Percentiles rank a stretch among this genome's conserved stretches.
These are phyloP conservation scores for Begonia peltatifolia DNA, from an alignment of 306 rosid genomes.

Conservation along the genomic window DNA sequence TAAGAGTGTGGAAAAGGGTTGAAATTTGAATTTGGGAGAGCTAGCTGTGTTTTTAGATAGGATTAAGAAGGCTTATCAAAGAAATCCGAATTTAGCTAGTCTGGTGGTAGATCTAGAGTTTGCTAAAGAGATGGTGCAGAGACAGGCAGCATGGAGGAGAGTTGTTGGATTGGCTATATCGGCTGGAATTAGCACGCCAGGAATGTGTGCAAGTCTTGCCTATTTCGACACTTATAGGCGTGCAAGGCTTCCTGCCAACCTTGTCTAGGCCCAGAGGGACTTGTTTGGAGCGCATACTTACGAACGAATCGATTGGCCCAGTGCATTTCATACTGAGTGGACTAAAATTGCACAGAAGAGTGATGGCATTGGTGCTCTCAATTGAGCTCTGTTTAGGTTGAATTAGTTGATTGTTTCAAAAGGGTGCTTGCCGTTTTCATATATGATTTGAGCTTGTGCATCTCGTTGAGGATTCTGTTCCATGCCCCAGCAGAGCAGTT, in stretches of 20 bases:
- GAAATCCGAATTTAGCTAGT: constrained; percentile 66
- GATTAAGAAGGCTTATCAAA: constrained; percentile 86
- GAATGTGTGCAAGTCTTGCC: constrained; percentile 94
- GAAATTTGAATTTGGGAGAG: constrained; percentile 82
- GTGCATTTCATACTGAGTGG: constrained; percentile 87
- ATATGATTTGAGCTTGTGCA: constrained; percentile 16
- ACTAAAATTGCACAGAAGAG: constrained; percentile 64
- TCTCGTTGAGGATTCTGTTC: constrained; percentile 21
- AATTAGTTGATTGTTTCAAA: not conserved
- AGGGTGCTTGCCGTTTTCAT: not conserved
- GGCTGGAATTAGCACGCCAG: constrained; percentile 82
- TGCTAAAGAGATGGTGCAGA: constrained; percentile 88
- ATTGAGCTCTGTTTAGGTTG: constrained; percentile 22
- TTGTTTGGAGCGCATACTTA: constrained; percentile 93
- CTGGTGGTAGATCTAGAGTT: constrained; percentile 85
- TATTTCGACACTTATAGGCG: constrained; percentile 81
- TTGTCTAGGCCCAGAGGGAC: constrained; percentile 94
- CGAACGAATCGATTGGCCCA: constrained; percentile 70
- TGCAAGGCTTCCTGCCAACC: constrained; percentile 85
- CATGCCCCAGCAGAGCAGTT: constrained; percentile 9
- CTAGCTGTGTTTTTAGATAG: constrained; percentile 86
- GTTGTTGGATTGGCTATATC: constrained; percentile 80
- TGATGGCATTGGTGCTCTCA: constrained; percentile 43
- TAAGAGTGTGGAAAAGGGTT: constrained; percentile 69
- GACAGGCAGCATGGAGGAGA: constrained; percentile 90